Evolutionary conservation across 371 early-diverging fungal species (phyloP), one percentile per base, ranked within the genome.

Genomic region (Saksenaea vasiformis): DNA sequence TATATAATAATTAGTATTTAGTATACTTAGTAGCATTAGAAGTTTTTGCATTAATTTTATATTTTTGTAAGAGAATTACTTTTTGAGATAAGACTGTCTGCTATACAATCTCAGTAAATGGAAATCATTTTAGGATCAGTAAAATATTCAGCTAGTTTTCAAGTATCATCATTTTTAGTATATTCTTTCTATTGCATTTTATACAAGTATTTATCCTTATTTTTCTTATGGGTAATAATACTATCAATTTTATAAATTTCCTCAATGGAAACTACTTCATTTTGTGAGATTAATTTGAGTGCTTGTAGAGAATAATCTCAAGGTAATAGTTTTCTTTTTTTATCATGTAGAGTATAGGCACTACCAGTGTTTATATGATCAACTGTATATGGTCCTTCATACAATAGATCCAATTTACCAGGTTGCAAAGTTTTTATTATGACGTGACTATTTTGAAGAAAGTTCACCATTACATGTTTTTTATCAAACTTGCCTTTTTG

Each of bases 151-250:
- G 56, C 58, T 24, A 68, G 68, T 56, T 72, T 67, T 67, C 69
- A 72, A 35, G 67, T 61, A 44, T 72, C 64, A 43, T 66, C 65
- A 7, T 61, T 59, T 47, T 65, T 58, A 22, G 35, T 31, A 43
- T 65, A 72, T 14, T 64, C 64, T 36, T 60, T 53, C 69, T 69
- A 72, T 7, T 65, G 61, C 22, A 69, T 61, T 36, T 39, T 36
- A 36, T 72, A 72, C 1, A 59, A 14, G 14, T 53, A 61, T 7
- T 39, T 57, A 31, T 55, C 64, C n/a, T 65, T 55, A 26, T 10
- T 2, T 9, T 35, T 13, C 47, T 38, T 57, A 27, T 64, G 58
- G 13, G 34, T 38, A n/a, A 57, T 24, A 26, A 58, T 58, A 5
- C 53, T 19, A 26, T 62, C 56, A n/a, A 56, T 44, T 34, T 65